Base-by-base conservation (phyloP, 2,329 filamentous ascomycete species). In the Alternaria atra region DNA sequence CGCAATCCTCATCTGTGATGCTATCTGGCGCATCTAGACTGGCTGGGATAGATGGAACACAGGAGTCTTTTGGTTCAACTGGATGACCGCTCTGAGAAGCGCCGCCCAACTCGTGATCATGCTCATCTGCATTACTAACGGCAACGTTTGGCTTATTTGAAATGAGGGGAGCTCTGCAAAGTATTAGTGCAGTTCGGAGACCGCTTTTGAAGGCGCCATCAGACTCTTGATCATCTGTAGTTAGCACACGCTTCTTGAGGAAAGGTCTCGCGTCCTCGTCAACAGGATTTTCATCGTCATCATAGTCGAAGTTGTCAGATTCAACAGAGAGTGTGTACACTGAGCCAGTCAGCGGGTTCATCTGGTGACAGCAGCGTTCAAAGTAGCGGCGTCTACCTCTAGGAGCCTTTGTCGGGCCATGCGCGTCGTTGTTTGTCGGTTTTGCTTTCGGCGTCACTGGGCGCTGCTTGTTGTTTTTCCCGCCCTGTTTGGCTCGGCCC, bases 301-400 rank as follows among this genome's bases (percentile, higher is more conserved):
- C 35, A 43, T 43, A 29, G 8, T n/a, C 37, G 5, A 12, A 15
- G 3, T 48, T n/a, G 23, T 53, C 48, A 17, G 39, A 27, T 25
- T 37, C 34, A 23, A 32, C 44, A 13, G 35, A 42, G 20, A 43
- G 23, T 23, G 15, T 48, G 17, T 43, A 50, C 8, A 37, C 53
- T 61, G 51, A 23, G 10, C 29, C n/a, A 20, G 40, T 61, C n/a
- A 61, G 47, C 30, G 25, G 48, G 15, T 51, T 32, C 34, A 30
- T 53, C 7, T 20, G 25, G 25, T 17, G 10, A 8, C 6, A 3
- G 8, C 35, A 50, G 15, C 10, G 34, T 17, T n/a, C 4, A 8
- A 30, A 32, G n/a, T 2, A 37, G 13, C 13, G 29, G 7, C 25
- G 8, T 30, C 20, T 61, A 52, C 58, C 34, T 35, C 25, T 53